Base-by-base conservation (phyloP, 202 grass and related monocot genomes). In the Eragrostis tef region DNA sequence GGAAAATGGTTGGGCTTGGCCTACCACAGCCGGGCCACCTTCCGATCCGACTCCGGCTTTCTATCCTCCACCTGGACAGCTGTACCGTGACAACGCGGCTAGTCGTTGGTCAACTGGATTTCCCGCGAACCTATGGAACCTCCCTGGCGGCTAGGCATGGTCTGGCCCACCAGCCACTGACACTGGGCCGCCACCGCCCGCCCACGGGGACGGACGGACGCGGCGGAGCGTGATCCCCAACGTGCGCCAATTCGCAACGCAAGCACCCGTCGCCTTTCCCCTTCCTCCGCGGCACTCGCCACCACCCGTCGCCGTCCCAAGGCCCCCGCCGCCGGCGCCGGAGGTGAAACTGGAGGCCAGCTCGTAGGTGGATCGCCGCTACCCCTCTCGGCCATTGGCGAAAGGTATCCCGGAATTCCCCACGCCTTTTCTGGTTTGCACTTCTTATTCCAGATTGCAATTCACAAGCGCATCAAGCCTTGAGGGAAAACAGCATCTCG, bases 161-260 rank as follows among this genome's bases (percentile, higher is more conserved):
- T 7, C 71, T n/a, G 44, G 43, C 51, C 74, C 69, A 68, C 47
- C 11, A 10, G 10, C 17, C 61, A 61, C 69, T 74, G 81, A 27
- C 9, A 3, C 75, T 75, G 81, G 86, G 86, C 59, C 74, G 9
- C 5, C 34, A 11, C 8, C 14, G 27, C 59, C 58, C 49, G n/a
- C 3, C 3, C 15, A 19, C 6, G 14, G 66, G 34, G 6, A 39
- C 34, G 65, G 56, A 78, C 9, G 59, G 52, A 56, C 56, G 77
- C 70, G 54, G 45, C 83, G 67, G 20, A 14, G 19, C 45, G 9
- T 11, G 11, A 24, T 27, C 14, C 71, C 21, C 60, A 53, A 78
- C 73, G 82, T 78, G 83, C 74, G 75, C 75, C 57, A 73, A 66
- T 66, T 72, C 44, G 25, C 24, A 60, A 68, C 44, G 25, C 24